These are phyloP conservation scores for Boletus reticulatus DNA, from an alignment of 768 basidiomycete species.

Conservation along the genomic window DNA sequence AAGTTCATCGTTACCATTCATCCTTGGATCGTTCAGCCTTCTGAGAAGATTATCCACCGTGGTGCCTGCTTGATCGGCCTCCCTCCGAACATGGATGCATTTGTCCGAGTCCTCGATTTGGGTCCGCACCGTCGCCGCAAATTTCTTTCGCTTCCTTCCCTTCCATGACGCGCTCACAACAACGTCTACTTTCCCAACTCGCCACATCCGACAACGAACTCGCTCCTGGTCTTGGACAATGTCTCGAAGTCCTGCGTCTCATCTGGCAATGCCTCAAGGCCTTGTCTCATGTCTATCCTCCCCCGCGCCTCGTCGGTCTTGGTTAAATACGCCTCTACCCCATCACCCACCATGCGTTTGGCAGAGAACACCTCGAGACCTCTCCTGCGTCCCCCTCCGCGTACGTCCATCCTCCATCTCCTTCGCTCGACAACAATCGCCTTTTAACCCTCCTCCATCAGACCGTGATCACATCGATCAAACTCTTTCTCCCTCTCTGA, in stretches of 20 bases:
- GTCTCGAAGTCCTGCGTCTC: slow-evolving; percentile 32
- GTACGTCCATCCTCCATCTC: slow-evolving; percentile 12
- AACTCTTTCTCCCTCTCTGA: slow-evolving; percentile 14
- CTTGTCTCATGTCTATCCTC: slow-evolving; percentile 28
- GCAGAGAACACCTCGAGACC: slow-evolving; percentile 29
- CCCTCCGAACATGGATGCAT: too few species aligned
- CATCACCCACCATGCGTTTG: slow-evolving; percentile 16
- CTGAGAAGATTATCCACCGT: too few species aligned
- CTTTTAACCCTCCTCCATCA: neutral
- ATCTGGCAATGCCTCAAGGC: slow-evolving; percentile 34
- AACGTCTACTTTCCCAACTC: too few species aligned
- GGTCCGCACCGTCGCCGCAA: too few species aligned
- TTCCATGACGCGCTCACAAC: too few species aligned
- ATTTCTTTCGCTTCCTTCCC: too few species aligned
- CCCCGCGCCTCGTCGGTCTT: slow-evolving; percentile 29
- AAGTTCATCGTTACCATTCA: too few species aligned
- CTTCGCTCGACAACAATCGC: too few species aligned
- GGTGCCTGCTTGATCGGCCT: too few species aligned
- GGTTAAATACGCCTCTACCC: slow-evolving; percentile 19
- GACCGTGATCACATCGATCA: slow-evolving; percentile 28
- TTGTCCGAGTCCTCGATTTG: too few species aligned
- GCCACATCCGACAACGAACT: slow-evolving; percentile 33
- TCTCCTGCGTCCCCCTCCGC: slow-evolving; percentile 32
- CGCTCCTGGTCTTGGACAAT: slow-evolving; percentile 31
- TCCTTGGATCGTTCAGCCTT: too few species aligned